Base-by-base conservation (phyloP, 2,329 filamentous ascomycete species). In the Talaromyces sp. region DNA sequence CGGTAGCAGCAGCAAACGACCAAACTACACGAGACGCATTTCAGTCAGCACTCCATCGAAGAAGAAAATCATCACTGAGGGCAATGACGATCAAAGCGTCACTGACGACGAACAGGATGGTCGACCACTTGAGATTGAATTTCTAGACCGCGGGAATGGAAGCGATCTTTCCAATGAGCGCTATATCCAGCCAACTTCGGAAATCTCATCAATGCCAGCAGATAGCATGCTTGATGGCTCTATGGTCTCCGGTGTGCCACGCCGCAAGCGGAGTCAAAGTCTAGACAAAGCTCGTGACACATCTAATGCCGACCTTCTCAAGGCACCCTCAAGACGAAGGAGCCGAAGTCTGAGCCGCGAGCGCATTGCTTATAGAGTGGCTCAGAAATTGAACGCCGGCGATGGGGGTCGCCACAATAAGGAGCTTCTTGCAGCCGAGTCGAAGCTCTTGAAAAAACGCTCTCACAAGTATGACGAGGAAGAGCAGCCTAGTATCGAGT, bases 111-210 rank as follows among this genome's bases (percentile, higher is more conserved):
- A 85, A 19, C 91, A 88, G 8, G 90, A 92, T 74, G 92, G 91
- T 76, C 94, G 91, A 68, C 93, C 93, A 41, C 89, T 97, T 69
- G 93, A 97, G 75, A 91, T 97, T 67, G 94, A 97, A 76, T 91
- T 98, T 68, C 85, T 93, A 72, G 84, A 86, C 59, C 81, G 83
- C 69, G 74, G 88, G 84, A 76, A 85, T 84, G 67, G 84, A 82
- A 82, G 90, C 86, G 79, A 97, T 84, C 68, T 94, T 79, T 76
- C 85, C 82, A 71, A 83, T 78, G 57, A 82, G 75, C 74, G 87
- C 77, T 93, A 90, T 74, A 80, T 88, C 58, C 84, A 87, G 39
- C 84, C 86, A 13, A 87, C 88, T 60, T 97, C 94, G 3, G 94
- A 97, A 73, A 91, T 98, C 59, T 98, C 94, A 1, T 89, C 88